Conservation (phyloP, 2,329 filamentous ascomycete genomes). For the Davidsoniella australis region DNA sequence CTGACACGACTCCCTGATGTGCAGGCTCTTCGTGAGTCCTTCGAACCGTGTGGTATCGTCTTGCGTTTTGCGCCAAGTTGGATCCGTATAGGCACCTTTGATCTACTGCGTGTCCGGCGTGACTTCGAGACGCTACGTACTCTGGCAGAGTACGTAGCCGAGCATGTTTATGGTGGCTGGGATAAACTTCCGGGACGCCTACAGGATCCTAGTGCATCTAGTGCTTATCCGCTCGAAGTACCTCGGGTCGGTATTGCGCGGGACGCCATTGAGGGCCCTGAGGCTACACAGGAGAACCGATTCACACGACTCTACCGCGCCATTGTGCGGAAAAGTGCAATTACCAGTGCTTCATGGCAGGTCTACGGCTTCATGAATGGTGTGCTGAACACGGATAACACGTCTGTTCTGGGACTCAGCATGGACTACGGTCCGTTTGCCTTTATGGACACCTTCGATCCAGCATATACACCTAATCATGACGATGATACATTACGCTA, state of each 20-base stretch:
- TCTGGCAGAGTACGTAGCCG: conserved; percentile 67
- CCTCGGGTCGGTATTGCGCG: conserved; percentile 36
- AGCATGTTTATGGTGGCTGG: conserved; percentile 81
- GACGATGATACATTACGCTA: conserved; percentile 81
- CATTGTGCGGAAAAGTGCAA: conserved; percentile 68
- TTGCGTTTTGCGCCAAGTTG: conserved; percentile 80
- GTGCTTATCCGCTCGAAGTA: conserved; percentile 16
- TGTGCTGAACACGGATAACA: conserved; percentile 95
- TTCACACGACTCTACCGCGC: conserved; percentile 79
- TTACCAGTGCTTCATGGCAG: conserved; percentile 85
- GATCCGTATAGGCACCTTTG: conserved; percentile 90
- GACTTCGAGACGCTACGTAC: conserved; percentile 58
- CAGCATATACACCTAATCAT: conserved; percentile 87
- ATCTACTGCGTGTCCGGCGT: conserved; percentile 67
- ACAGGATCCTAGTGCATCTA: conserved; percentile 31
- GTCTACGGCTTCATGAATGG: conserved; percentile 99
- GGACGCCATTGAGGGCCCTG: conserved; percentile 47
- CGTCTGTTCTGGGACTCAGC: conserved; percentile 71
- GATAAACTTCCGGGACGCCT: conserved; percentile 54
- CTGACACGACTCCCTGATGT: conserved; percentile 59
- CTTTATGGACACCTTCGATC: conserved; percentile 95
- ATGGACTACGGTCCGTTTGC: conserved; percentile 96
- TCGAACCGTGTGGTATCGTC: conserved; percentile 86
- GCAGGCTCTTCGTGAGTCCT: conserved; percentile 57
- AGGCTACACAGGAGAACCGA: conserved; percentile 60